phyloP scores from a whole-genome alignment of 2,329 filamentous ascomycete species.

The Colletotrichum brevisporum region DNA sequence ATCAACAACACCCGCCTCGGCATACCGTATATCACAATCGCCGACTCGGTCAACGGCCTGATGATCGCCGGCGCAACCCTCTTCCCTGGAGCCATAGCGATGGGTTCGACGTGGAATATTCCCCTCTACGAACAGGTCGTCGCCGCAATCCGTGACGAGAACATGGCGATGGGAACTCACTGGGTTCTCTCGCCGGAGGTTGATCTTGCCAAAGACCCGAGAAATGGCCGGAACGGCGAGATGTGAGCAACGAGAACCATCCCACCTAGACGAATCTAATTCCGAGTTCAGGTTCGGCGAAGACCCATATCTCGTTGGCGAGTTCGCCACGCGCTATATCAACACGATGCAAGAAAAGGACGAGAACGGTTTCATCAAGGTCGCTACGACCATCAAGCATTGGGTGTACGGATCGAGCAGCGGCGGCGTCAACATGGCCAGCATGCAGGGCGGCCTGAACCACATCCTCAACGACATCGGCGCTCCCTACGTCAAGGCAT shows the following conservation, averaged over 20 bases:
- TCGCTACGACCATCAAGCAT: conserved; percentile 54
- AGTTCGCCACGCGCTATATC: conserved; percentile 50
- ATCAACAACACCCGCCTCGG: conserved; percentile 41
- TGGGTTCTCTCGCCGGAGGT: conserved; percentile 53
- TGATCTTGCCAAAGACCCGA: conserved; percentile 50
- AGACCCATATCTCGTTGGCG: conserved; percentile 49
- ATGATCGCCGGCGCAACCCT: conserved; percentile 49
- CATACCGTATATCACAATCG: conserved; percentile 46
- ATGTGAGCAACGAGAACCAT: conserved; percentile 35
- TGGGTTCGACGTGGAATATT: conserved; percentile 50
- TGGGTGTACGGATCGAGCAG: conserved; percentile 51
- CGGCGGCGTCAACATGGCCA: conserved; percentile 52
- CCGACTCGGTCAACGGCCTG: conserved; percentile 49
- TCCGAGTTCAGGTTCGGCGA: conserved; percentile 49
- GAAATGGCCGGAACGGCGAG: conserved; percentile 45
- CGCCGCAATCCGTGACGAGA: conserved; percentile 49
- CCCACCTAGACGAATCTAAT: neutral
- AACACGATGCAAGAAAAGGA: conserved; percentile 53
- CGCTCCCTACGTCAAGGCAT: conserved; percentile 48
- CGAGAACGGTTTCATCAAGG: conserved; percentile 49
- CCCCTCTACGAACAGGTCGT: conserved; percentile 47
- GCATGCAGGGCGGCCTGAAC: conserved; percentile 51
- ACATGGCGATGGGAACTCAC: conserved; percentile 48
- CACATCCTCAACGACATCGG: conserved; percentile 51
- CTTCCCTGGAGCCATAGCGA: conserved; percentile 49